phyloP scores from a whole-genome alignment of 495 filamentous ascomycete genomes.

The Hypoxylon rickii region DNA sequence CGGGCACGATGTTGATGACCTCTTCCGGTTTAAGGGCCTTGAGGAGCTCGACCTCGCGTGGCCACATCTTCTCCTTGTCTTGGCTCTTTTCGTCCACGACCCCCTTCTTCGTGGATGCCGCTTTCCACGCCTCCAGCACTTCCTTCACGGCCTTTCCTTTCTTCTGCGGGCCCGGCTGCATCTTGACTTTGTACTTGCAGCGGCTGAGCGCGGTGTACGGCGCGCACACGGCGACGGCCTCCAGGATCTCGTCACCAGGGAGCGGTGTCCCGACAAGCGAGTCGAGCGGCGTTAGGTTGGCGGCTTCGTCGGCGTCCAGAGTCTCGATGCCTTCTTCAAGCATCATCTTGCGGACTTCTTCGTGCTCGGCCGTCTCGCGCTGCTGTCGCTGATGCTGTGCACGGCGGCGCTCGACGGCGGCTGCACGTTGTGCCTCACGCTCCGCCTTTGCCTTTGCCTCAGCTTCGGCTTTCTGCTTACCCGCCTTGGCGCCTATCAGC shows the following conservation, averaged over 20 bases:
- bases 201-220: constrained; percentile 79
- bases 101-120: constrained; percentile 59
- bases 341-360: constrained; percentile 64
- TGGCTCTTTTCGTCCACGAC: constrained; percentile 58
- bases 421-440: constrained; percentile 63
- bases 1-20: constrained; percentile 78
- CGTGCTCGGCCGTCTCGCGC: constrained; percentile 63
- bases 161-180: constrained; percentile 89
- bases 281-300: constrained; percentile 69
- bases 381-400: constrained; percentile 78
- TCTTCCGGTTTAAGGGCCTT: constrained; percentile 80
- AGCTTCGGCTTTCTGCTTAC: constrained; percentile 55
- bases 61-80: constrained; percentile 79
- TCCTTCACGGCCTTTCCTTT: constrained; percentile 95
- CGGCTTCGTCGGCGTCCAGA: constrained; percentile 56
- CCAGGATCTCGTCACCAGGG: constrained; percentile 84
- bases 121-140: constrained; percentile 77
- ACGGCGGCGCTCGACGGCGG: constrained; percentile 69
- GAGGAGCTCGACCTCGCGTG: constrained; percentile 79
- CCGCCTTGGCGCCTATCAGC: constrained; percentile 74
- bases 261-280: constrained; percentile 76
- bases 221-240: constrained; percentile 86
- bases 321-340: constrained; percentile 52
- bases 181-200: constrained; percentile 87
- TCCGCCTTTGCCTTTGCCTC: constrained; percentile 56